Base-by-base conservation (phyloP, 768 basidiomycete genomes). In the Saitozyma podzolica region DNA sequence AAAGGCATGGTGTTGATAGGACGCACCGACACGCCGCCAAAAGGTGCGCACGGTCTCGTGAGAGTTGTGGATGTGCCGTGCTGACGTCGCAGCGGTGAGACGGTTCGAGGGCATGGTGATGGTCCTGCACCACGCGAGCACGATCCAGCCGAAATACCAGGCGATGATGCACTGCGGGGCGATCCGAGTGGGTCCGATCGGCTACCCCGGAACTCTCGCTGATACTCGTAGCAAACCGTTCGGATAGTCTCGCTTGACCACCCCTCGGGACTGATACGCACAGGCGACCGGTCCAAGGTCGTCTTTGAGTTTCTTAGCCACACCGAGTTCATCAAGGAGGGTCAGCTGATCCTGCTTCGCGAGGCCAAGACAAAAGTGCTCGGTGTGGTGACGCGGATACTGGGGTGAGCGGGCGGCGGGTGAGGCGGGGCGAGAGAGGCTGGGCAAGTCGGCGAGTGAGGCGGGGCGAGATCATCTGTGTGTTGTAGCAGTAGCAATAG, bases 1-100 rank as follows among this genome's bases (percentile, higher is more conserved):
- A 98, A 97, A 80, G 95, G 94, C 11, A 94, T 95, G 94, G 91
- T 96, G 3, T 81, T 97, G 50, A 87, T 93, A 0, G 86, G 86
- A 60, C 91, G 88, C 78, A 85, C 86, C 2, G 92, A 95, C 10
- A 81, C 81, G 8, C 88, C 86, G 37, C 93, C 93, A 5, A 85
- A 84, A 83, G 89, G 90, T 89, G 70, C 58, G 80, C 64, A n/a
- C 17, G 13, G 54, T 16, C 48, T 50, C 45, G 57, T 39, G 13
- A 47, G 45, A 47, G 45, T 29, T 29, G 45, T 50, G 6, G 41
- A 55, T 57, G 61, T 16, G 48, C 50, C 45, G 37, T 54, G 40
- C 69, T 69, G 39, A 65, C 54, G 9, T 20, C 13, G 4, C 56
- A 89, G 92, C 92, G 43, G 85, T 90, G 52, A 84, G 86, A 50